Base-by-base conservation (phyloP, 2,329 filamentous ascomycete species). In the Aspergillus clavatus region DNA sequence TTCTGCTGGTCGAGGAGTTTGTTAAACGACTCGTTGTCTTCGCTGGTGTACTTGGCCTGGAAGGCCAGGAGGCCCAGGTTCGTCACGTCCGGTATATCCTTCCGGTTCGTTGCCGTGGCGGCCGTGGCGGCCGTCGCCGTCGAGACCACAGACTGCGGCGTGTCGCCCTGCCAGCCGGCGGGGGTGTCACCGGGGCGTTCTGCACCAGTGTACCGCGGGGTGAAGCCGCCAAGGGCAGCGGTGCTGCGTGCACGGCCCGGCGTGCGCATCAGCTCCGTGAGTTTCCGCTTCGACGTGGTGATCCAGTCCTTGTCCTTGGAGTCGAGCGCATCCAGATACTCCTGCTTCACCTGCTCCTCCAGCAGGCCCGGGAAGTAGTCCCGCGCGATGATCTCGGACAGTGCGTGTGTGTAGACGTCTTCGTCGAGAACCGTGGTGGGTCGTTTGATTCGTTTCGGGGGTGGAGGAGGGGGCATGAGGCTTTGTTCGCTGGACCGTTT, bases 21-120 rank as follows among this genome's bases (percentile, higher is more conserved):
- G 68, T 95, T 95, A 72, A 98, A 97, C 57, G 87, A 94, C 63
- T 96, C 93, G 62, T 97, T 97, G 65, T 98, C 93, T 67, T 98
- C 93, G 60, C 89, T 95, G 1, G 91, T 98, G 70, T 96, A 97
- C 55, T 87, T 91, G 3, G 86, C 79, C 62, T 98, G 93, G 59
- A 96, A 98, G 1, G 84, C 81, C 42, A 84, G 82, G 1, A 98
- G 77, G 48, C 85, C 89, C 74, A 97, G 82, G 56, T 84, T 84
- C 33, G 84, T 63, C 2, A 69, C 82, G 62, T 95, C 84, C 14
- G 88, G 74, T 2, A 24, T 76, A 68, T 46, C 71, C 43, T 70
- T 73, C 40, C 69, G 65, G 38, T 72, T 72, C 46, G 67, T 72
- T 16, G 18, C 7, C 6, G 16, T 41, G 67, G 38, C 38, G 26